Evolutionary conservation across 2,329 filamentous ascomycete genomes (phyloP), one percentile per base, ranked within the genome.

Genomic region (Diplodia scrobiculata): DNA sequence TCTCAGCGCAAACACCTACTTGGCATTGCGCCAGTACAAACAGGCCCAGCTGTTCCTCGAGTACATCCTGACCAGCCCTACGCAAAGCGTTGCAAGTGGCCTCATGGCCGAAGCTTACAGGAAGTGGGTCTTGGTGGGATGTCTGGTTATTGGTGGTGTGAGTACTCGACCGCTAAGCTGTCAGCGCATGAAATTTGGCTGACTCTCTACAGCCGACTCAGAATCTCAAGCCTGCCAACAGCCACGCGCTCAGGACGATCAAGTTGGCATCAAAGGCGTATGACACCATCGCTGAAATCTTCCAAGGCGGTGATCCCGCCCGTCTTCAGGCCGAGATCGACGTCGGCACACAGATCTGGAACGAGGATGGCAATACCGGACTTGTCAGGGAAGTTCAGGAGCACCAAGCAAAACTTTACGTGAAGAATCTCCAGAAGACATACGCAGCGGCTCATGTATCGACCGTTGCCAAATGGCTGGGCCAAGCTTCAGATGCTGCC

Each of bases 71-170:
- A 85, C 88, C 2, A 87, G 88, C 66, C 91, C 92, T 0, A 81
- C 83, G 0, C 88, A 87, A 21, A 80, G 83, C 36, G 83, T 86
- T 41, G 82, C 87, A 13, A 94, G 89, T 76, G 89, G 87, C 74
- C 83, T 96, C 60, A 95, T 95, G 89, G 82, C 90, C 3, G 92
- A 97, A 70, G 91, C 91, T 5, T 94, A 96, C 81, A 96, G 94
- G 79, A 96, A 94, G 77, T 97, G 92, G 90, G 75, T 96, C 9
- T 80, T 99, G 17, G 84, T 92, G 10, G 87, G 87, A 63, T 82
- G 97, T 65, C 80, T 99, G 19, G 82, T 86, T 6, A 80, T 87
- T 63, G 93, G 92, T 70, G 85, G 82, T 71, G 80, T 85, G 71
- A 76, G 79, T 71, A 66, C n/a, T 51, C 38, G 38, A 13, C 21